Evolutionary conservation across 129 eudicot species (phyloP).

Genomic region (Daucus carota): DH1_v3.0 NC_030387.2:24822501-24823000

Average conservation of each 20-base stretch:
- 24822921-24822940: constrained; percentile 1
- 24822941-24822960: neutral
- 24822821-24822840: neutral
- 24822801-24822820: neutral
- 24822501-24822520: neutral
- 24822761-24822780: neutral
- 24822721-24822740: neutral
- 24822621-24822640: constrained; percentile 2
- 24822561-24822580: neutral
- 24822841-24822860: neutral
- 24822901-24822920: neutral
- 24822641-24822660: neutral
- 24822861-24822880: neutral
- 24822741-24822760: neutral
- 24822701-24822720: constrained; percentile 3
- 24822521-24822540: neutral
- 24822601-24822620: neutral
- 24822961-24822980: neutral
- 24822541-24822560: constrained; percentile 1
- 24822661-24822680: neutral
- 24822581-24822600: neutral
- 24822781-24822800: neutral
- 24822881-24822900: neutral
- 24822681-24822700: constrained; percentile 1
- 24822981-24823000: neutral